Evolutionary conservation across 805 yeast species (phyloP), one percentile per base, ranked within the genome.

Genomic region (Ogataea ganodermae): DNA sequence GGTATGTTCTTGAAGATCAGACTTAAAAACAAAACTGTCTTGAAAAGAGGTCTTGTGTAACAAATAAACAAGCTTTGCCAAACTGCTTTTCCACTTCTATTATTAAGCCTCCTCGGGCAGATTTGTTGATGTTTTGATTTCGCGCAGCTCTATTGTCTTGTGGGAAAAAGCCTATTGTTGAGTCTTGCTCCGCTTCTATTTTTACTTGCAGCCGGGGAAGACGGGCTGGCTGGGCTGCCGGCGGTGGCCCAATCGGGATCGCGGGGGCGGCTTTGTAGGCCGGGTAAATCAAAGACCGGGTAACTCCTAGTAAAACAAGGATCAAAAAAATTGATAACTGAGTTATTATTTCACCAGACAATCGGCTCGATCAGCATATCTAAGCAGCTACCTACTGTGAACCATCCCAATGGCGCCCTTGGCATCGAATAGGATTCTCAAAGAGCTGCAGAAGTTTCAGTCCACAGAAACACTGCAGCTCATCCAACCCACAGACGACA

Each of bases 361-460:
- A 27, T 27, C 6, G 4, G 31, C 6, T 35, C 18, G 40, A 35
- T 30, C 35, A 30, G 17, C 14, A 7, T 8, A 14, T 30, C 22
- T 27, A 7, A n/a, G 5, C 31, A 27, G 14, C 14, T n/a, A 6
- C 13, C n/a, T 27, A 5, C 23, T 9, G 22, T 10, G 14, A 27
- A 10, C 27, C 18, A 14, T 7, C 6, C 14, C 31, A 17, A 52
- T 39, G 56, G 45, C 47, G 10, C 57, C 50, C 27, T 20, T 35
- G 10, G 50, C 56, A 7, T 35, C 57, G 8, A 50, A 42, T 10
- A 47, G 62, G 37, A 26, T 57, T 4, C 42, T 53, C 36, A 57
- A 54, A 39, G 62, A 59, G 46, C 33, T 59, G 16, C 42, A 42
- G 16, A 44, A 48, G 21, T 59, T 52, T 41, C 51, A 47, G 24